These are phyloP conservation scores for Penicillium argentinense DNA, from an alignment of 495 filamentous ascomycete genomes.

Conservation along the genomic window DNA sequence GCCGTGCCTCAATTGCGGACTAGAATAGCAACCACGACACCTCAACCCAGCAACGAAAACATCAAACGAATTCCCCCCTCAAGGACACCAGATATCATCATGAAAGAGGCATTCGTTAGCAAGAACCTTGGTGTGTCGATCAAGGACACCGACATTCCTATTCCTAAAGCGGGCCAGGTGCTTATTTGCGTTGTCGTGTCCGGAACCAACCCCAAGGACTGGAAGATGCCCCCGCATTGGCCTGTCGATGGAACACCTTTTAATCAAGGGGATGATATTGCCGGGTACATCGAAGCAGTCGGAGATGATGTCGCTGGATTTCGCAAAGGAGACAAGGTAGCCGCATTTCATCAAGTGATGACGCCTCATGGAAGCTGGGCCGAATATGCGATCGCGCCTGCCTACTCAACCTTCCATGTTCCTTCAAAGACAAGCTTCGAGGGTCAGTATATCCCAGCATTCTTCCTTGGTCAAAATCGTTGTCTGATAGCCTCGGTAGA, in stretches of 20 bases:
- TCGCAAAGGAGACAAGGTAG: slow-evolving; percentile 66
- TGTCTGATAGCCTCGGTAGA: slow-evolving; percentile 46
- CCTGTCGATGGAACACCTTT: slow-evolving; percentile 9
- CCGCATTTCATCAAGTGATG: slow-evolving; percentile 64
- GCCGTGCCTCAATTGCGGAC: too few relatives aligned
- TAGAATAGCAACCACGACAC: too few relatives aligned
- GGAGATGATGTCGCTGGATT: slow-evolving; percentile 63
- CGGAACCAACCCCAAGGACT: slow-evolving; percentile 78
- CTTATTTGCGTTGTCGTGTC: slow-evolving; percentile 69
- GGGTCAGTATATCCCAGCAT: slow-evolving; percentile 42
- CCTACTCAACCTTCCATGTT: slow-evolving; percentile 68
- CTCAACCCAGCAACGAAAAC: too few relatives aligned
- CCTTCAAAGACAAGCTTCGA: slow-evolving; percentile 65
- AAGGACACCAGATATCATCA: too few relatives aligned
- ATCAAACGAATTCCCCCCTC: too few relatives aligned
- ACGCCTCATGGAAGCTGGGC: slow-evolving; percentile 61
- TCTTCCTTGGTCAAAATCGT: too few relatives aligned
- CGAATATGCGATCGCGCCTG: slow-evolving; percentile 67
- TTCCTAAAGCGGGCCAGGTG: slow-evolving; percentile 60
- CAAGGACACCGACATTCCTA: slow-evolving; percentile 60
- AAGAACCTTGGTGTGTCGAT: slow-evolving; percentile 56
- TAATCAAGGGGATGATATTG: slow-evolving; percentile 73
- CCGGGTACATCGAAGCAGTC: slow-evolving; percentile 63
- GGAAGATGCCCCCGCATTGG: slow-evolving; percentile 55
- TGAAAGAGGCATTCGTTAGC: slow-evolving; percentile 59